Percentiles rank a stretch among this genome's conserved stretches.
These are phyloP conservation scores for Aspergillus oerlinghausenensis DNA, from an alignment of 2,329 filamentous ascomycete species.

Conservation along the genomic window DNA sequence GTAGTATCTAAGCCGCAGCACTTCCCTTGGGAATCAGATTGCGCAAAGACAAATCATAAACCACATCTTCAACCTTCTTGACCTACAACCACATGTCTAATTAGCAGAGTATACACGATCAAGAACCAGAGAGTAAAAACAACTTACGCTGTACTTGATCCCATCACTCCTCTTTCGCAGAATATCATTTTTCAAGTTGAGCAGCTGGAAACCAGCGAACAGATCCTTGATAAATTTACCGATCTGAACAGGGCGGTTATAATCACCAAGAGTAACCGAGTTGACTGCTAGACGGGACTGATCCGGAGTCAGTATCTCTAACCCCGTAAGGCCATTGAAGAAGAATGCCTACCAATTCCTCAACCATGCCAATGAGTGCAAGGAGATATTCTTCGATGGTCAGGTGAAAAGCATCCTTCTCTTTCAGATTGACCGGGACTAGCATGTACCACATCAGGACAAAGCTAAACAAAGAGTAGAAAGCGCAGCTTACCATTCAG, in stretches of 20 bases:
- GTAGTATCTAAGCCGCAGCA: slow-evolving; percentile 11
- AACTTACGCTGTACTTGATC: slow-evolving; percentile 76
- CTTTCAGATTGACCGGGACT: slow-evolving; percentile 91
- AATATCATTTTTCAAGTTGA: slow-evolving; percentile 95
- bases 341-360: slow-evolving; percentile 63
- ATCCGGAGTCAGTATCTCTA: background rate
- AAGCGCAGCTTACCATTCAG: slow-evolving; percentile 59
- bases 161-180: slow-evolving; percentile 83
- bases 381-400: slow-evolving; percentile 97
- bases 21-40: slow-evolving; percentile 63
- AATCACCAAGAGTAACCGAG: slow-evolving; percentile 87
- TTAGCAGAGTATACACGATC: slow-evolving; percentile 2
- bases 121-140: background rate
- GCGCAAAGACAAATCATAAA: slow-evolving; percentile 87
- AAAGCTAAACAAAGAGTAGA: background rate
- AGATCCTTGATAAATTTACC: slow-evolving; percentile 91
- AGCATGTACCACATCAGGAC: background rate
- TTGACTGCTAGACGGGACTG: slow-evolving; percentile 84
- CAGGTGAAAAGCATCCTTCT: slow-evolving; percentile 85
- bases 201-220: slow-evolving; percentile 90
- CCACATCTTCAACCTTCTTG: slow-evolving; percentile 96
- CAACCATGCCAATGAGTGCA: slow-evolving; percentile 77
- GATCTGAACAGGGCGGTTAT: slow-evolving; percentile 78
- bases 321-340: background rate
- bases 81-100: slow-evolving; percentile 47